Evolutionary conservation across 2,329 filamentous ascomycete genomes (phyloP).

Genomic region (Trichoderma sp.): DNA sequence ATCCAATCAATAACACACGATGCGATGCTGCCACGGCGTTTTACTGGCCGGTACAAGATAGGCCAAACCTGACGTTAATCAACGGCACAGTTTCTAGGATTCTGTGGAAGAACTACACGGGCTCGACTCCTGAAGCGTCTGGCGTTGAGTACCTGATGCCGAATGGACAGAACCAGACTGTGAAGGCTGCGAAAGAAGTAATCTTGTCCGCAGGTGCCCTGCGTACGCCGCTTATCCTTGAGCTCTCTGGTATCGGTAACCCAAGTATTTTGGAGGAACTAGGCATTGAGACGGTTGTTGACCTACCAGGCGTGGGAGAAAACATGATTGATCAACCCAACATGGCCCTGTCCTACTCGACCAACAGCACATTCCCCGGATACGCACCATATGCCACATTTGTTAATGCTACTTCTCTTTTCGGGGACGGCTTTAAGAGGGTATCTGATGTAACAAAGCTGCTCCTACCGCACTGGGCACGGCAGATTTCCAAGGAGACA

Average conservation of each 20-base stretch:
- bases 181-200: conserved; percentile 42
- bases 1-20: conserved; percentile 37
- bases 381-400: conserved; percentile 37
- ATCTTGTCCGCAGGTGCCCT: conserved; percentile 22
- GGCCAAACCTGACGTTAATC: conserved; percentile 40
- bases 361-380: conserved; percentile 23
- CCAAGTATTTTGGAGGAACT: conserved; percentile 31
- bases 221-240: conserved; percentile 29
- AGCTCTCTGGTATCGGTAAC: conserved; percentile 36
- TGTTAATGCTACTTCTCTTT: conserved; percentile 35
- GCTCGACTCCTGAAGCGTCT: conserved; percentile 25
- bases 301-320: conserved; percentile 39
- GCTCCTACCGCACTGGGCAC: conserved; percentile 33
- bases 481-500: conserved; percentile 28
- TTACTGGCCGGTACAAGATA: conserved; percentile 37
- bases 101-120: conserved; percentile 27
- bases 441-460: conserved; percentile 29
- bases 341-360: conserved; percentile 28
- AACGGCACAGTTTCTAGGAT: conserved; percentile 38
- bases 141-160: conserved; percentile 39
- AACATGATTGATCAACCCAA: conserved; percentile 48
- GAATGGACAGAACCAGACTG: conserved; percentile 30
- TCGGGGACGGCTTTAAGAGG: conserved; percentile 29
- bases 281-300: conserved; percentile 34
- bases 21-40: conserved; percentile 44